Percentiles rank a stretch among this genome's conserved stretches.
Evolutionary conservation across 1,284 basidiomycete species (phyloP).

Genomic region (Marasmius fiardii): DNA sequence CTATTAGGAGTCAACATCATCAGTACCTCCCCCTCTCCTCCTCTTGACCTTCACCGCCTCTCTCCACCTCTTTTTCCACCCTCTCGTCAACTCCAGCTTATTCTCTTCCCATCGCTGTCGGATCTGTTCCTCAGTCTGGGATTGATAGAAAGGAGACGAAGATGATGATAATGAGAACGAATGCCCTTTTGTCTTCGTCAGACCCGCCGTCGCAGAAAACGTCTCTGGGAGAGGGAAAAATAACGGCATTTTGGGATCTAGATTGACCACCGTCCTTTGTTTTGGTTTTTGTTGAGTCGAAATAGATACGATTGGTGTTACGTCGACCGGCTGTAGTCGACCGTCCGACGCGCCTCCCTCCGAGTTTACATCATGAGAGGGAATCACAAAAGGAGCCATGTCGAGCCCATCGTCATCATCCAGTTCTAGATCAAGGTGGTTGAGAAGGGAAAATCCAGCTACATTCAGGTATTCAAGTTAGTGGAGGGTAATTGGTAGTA

Average conservation of each 20-base stretch:
- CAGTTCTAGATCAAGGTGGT: conserved; percentile 61
- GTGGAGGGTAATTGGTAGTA: background rate
- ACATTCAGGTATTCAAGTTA: conserved; percentile 1
- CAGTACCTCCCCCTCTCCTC: conserved; percentile 48
- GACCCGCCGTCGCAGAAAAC: conserved; percentile 32
- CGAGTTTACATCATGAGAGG: too few species aligned
- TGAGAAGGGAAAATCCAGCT: conserved; percentile 62
- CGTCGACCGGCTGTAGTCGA: too few species aligned
- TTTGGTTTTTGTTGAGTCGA: conserved; percentile 14
- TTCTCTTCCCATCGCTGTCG: conserved; percentile 68
- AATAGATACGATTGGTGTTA: conserved; percentile 6
- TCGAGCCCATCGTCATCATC: conserved; percentile 66
- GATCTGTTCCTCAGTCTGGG: conserved; percentile 60
- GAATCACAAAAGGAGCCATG: background rate
- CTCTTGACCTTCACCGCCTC: conserved; percentile 74
- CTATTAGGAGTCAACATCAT: too few species aligned
- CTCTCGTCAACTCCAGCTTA: conserved; percentile 71
- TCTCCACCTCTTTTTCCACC: conserved; percentile 76
- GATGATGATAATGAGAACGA: conserved; percentile 28
- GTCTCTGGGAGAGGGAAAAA: conserved; percentile 60
- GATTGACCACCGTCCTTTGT: too few species aligned
- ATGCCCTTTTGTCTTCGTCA: conserved; percentile 20
- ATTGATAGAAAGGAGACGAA: conserved; percentile 45
- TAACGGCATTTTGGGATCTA: conserved; percentile 53
- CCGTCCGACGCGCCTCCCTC: background rate